Base-by-base conservation (phyloP, 805 yeast genomes). In the Priceomyces castillae region DNA sequence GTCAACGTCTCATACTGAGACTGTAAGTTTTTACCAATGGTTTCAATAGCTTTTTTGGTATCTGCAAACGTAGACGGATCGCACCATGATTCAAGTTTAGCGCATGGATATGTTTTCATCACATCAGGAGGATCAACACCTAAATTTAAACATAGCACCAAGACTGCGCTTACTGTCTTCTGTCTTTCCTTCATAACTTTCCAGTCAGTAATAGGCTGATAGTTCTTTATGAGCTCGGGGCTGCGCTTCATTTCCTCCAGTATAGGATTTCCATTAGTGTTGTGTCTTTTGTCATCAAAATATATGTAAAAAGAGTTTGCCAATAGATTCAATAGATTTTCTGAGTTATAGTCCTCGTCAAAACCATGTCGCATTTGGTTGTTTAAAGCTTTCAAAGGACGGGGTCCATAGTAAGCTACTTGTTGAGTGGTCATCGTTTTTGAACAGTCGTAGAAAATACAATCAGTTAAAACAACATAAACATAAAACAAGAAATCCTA, bases 51-150 rank as follows among this genome's bases (percentile, higher is more conserved):
- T 64, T 89, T 89, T 60, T 88, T 88, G 0, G 95, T 81, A 58
- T 90, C 98, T 26, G 83, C 78, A 53, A 81, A 84, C 7, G 81
- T 73, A 18, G 86, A 68, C 0, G 98, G 97, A 59, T 94, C 96
- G 9, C 90, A 81, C 89, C 97, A 92, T 1, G 97, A 86, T 69
- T 94, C 99, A 33, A 83, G 66, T 51, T 84, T 81, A 1, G 99
- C 97, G 55, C 95, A 86, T 1, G 97, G 97, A 48, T 86, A 89
- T 0, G 97, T 89, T 60, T 90, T 88, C 59, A 87, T 81, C 20
- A 90, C 81, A 64, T 94, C 99, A 0, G 99, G 99, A 2, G 99
- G 99, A 53, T 92, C 98, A 1, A 94, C 97, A 7, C 98, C 97
- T 19, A 92, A 65, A 58, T 94, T 94, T 30, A 94, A 70, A 62